Base-by-base conservation (phyloP, 805 yeast species). In the Metschnikowia aberdeeniae region DNA sequence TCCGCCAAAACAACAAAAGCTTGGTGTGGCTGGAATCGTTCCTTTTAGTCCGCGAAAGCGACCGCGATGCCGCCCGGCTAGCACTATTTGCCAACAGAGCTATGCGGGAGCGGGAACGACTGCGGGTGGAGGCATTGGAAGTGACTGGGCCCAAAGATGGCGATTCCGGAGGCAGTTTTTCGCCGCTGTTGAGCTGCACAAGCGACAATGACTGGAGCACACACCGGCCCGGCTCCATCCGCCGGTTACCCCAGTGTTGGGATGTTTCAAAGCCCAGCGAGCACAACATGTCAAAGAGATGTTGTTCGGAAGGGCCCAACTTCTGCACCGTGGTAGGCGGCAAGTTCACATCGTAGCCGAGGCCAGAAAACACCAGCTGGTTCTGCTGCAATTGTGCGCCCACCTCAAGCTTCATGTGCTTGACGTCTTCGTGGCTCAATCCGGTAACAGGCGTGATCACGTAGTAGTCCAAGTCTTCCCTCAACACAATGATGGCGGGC, bases 381-480 rank as follows among this genome's bases (percentile, higher is more conserved):
- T 84, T 81, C 9, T 66, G 56, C 24, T 80, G 72, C 51, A 92
- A 70, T 46, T 75, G 68, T 51, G 82, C 72, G 51, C 96, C 95
- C 9, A 89, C 93, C 49, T 78, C 77, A 39, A 79, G 60, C 62
- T 92, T 92, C 49, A 92, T 69, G 32, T 73, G 71, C 52, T 79
- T 77, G 76, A 89, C 82, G 35, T 82, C 79, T 22, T 79, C 81
- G 19, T 70, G 68, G 40, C 71, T 63, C 32, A 81, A 66, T 1
- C 85, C 84, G 1, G 75, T 64, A 34, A 68, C 66, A 35, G 88
- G 90, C 2, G 97, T 95, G 13, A 93, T 82, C 51, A 95, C 87
- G 64, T 90, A 93, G 66, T 80, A 93, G 61, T 93, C 99, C 54
- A 93, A 74, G 64, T 93, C 99, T 63, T 93, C 99, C 51, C 97